These are phyloP conservation scores for Phytophthora tubulina DNA, from an alignment of 352 stramenopile genomes.

Conservation along the genomic window DNA sequence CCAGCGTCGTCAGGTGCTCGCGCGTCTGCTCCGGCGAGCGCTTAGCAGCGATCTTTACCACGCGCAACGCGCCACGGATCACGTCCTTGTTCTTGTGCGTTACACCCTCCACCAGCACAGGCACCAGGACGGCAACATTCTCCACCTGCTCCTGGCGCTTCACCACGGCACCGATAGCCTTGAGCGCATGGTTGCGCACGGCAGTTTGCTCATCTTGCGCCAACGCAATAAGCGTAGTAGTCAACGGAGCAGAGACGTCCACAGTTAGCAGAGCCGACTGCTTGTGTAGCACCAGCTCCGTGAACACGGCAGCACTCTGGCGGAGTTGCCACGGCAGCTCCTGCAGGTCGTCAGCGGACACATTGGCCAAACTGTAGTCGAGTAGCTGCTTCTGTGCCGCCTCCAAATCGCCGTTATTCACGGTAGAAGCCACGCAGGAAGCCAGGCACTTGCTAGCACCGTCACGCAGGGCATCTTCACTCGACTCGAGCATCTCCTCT, in stretches of 20 bases:
- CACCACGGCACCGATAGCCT: conserved; percentile 64
- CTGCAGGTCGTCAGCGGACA: conserved; percentile 49
- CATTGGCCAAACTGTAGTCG: conserved; percentile 57
- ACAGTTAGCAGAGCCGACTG: conserved; percentile 48
- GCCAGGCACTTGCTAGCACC: conserved; percentile 79
- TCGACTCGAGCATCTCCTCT: conserved; percentile 68
- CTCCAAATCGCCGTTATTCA: conserved; percentile 43
- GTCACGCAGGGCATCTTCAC: conserved; percentile 71
- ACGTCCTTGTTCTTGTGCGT: conserved; percentile 86
- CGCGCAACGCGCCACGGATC: conserved; percentile 71
- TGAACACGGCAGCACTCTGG: conserved; percentile 73
- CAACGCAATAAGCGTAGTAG: conserved; percentile 50
- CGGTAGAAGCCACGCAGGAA: conserved; percentile 61
- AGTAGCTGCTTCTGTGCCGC: conserved; percentile 49
- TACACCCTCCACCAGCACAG: conserved; percentile 70
- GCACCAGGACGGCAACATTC: conserved; percentile 50
- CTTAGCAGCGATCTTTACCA: conserved; percentile 82
- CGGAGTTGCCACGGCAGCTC: conserved; percentile 60
- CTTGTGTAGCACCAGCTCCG: conserved; percentile 60
- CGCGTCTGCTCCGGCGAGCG: conserved; percentile 66
- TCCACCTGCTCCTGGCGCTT: conserved; percentile 55
- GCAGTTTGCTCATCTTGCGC: conserved; percentile 72
- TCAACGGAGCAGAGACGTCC: conserved; percentile 38
- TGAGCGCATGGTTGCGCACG: conserved; percentile 66
- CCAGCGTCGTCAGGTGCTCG: conserved; percentile 62